A percentile compares a stretch with the other conserved stretches of the same genome.
phyloP scores from a whole-genome alignment of 23 red algal species.

The Gracilariopsis chorda region DNA sequence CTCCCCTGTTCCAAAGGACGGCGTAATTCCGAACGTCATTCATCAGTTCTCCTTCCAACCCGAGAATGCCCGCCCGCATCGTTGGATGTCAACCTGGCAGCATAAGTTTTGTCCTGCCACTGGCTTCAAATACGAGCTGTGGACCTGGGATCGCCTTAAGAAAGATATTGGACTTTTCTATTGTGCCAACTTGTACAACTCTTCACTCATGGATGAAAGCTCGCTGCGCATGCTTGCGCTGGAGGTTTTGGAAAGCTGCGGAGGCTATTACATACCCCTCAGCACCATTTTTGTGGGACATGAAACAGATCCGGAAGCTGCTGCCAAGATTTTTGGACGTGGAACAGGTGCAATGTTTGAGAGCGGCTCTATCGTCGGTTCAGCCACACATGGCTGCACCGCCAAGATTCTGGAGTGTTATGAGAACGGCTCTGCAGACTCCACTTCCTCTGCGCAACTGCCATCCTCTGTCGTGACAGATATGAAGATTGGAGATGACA shows the following conservation, averaged over 20 bases:
- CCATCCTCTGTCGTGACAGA: slow-evolving; percentile 12
- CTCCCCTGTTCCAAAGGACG: background rate
- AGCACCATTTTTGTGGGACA: slow-evolving; percentile 32
- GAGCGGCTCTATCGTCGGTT: background rate
- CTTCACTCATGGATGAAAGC: slow-evolving; percentile 2
- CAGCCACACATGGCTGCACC: background rate
- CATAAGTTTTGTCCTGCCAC: slow-evolving; percentile 33
- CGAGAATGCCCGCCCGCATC: slow-evolving; percentile 1
- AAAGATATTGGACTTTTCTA: slow-evolving; percentile 30
- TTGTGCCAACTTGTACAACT: slow-evolving; percentile 52
- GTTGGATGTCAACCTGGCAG: slow-evolving; percentile 59
- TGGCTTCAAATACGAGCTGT: slow-evolving; percentile 38
- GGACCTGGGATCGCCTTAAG: slow-evolving; percentile 56
- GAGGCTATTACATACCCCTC: slow-evolving; percentile 60
- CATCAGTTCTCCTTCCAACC: slow-evolving; percentile 62
- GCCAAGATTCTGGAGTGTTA: slow-evolving; percentile 19
- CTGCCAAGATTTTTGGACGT: background rate
- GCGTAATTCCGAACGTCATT: slow-evolving; percentile 30
- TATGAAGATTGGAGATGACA: slow-evolving; percentile 38
- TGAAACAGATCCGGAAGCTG: slow-evolving; percentile 14
- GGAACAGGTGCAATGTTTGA: background rate
- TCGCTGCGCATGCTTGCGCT: slow-evolving; percentile 47
- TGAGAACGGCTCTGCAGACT: background rate
- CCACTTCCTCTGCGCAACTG: background rate
- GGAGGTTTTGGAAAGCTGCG: slow-evolving; percentile 55